phyloP scores from a whole-genome alignment of 2,329 filamentous ascomycete genomes.

The Incumbomyces lentus region DNA sequence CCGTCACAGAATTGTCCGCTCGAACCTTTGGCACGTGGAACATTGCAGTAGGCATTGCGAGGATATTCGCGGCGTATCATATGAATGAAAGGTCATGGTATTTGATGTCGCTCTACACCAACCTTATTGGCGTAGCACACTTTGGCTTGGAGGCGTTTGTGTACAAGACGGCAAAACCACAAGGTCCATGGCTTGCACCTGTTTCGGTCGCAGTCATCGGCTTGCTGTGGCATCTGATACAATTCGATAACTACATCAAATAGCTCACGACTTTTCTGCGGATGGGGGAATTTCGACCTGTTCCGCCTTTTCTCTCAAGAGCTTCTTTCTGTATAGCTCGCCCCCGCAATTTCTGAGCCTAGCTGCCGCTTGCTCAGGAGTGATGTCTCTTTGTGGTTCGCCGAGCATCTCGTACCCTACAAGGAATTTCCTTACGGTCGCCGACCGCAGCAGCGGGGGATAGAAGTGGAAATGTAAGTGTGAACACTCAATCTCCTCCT shows the following conservation, averaged over 20 bases:
- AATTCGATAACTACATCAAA: constrained; percentile 59
- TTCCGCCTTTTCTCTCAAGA: constrained; percentile 22
- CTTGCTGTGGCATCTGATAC: constrained; percentile 52
- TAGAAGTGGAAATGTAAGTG: constrained; percentile 98
- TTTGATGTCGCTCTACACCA: constrained; percentile 72
- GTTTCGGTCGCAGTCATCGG: constrained; percentile 46
- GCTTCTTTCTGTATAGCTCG: constrained; percentile 67
- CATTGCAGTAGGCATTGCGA: constrained; percentile 62
- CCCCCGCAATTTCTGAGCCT: constrained; percentile 67
- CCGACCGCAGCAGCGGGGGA: constrained; percentile 80
- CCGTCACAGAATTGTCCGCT: constrained; percentile 61
- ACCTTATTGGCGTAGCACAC: constrained; percentile 64
- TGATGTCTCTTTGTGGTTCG: constrained; percentile 97
- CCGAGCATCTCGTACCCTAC: constrained; percentile 96
- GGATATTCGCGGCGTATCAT: constrained; percentile 76
- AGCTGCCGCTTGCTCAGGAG: constrained; percentile 83
- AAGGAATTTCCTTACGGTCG: constrained; percentile 89
- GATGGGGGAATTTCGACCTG: constrained; percentile 11
- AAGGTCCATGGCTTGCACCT: constrained; percentile 49
- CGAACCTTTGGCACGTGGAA: constrained; percentile 86
- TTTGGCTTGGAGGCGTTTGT: constrained; percentile 72
- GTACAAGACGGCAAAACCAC: constrained; percentile 63
- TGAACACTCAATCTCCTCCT: constrained; percentile 74
- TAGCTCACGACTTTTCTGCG: constrained; percentile 9
- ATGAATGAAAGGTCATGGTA: constrained; percentile 63